phyloP scores from a whole-genome alignment of 2,329 filamentous ascomycete species.

The Pseudocercospora pini-densiflorae region DNA sequence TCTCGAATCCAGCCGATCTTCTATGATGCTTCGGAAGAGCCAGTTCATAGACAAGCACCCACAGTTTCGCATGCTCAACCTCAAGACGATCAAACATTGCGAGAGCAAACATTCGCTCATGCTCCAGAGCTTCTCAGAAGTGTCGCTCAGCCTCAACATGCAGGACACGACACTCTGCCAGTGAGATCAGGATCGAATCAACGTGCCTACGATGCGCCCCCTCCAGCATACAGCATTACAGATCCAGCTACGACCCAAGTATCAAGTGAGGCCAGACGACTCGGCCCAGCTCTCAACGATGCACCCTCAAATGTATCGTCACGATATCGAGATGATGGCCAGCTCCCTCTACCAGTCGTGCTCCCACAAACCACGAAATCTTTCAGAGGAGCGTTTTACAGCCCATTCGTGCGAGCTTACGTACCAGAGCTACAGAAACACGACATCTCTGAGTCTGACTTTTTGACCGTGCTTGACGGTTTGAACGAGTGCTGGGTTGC shows the following conservation, averaged over 20 bases:
- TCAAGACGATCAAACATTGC: not conserved
- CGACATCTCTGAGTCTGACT: conserved; percentile 28
- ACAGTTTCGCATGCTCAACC: not conserved
- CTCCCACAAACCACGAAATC: conserved; percentile 13
- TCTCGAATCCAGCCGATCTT: not conserved
- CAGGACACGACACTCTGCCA: not conserved
- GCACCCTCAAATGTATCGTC: too few relatives aligned
- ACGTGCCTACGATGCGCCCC: not conserved
- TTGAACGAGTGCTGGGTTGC: conserved; percentile 38
- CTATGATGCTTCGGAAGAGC: not conserved
- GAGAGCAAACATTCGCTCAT: not conserved
- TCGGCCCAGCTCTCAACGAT: too few relatives aligned
- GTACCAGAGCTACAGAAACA: conserved; percentile 8
- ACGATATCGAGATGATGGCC: not conserved
- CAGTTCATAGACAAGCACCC: not conserved
- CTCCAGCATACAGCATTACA: not conserved
- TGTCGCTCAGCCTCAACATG: not conserved
- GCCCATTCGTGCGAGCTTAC: conserved; percentile 19
- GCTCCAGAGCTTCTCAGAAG: not conserved
- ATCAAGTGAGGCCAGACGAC: not conserved
- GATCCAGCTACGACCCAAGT: not conserved
- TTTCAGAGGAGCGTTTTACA: conserved; percentile 15
- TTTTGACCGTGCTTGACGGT: conserved; percentile 37
- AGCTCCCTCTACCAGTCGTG: conserved; percentile 8
- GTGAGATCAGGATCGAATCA: not conserved